These are phyloP conservation scores for Juglanconis sp. DNA, from an alignment of 2,329 filamentous ascomycete genomes.

Conservation along the genomic window DNA sequence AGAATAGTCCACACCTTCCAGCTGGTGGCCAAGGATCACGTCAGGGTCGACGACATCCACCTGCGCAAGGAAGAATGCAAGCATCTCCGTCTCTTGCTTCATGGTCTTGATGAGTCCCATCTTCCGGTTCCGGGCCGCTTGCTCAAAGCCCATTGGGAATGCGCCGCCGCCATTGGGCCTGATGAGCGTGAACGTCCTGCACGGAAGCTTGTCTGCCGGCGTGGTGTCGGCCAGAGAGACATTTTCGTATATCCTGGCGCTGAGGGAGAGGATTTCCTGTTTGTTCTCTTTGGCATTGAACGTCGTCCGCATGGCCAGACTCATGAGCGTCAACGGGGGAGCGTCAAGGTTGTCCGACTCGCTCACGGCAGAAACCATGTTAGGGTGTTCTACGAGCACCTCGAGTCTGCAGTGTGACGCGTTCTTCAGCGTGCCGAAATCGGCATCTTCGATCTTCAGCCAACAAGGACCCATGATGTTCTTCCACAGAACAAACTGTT, in stretches of 20 bases:
- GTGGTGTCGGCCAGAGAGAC: constrained; percentile 84
- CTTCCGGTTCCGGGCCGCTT: constrained; percentile 66
- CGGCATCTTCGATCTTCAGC: constrained; percentile 83
- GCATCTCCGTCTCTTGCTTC: constrained; percentile 78
- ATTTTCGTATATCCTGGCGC: constrained; percentile 89
- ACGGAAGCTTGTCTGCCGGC: constrained; percentile 81
- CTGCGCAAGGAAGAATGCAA: constrained; percentile 86
- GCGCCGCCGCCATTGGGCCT: constrained; percentile 69
- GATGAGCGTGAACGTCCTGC: constrained; percentile 87
- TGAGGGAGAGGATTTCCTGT: constrained; percentile 90
- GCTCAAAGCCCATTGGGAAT: constrained; percentile 86
- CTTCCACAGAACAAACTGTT: constrained; percentile 98
- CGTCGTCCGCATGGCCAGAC: constrained; percentile 79
- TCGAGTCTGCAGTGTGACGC: constrained; percentile 97
- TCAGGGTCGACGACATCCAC: constrained; percentile 88
- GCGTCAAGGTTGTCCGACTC: constrained; percentile 79
- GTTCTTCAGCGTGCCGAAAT: constrained; percentile 83
- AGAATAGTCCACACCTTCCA: constrained; percentile 97
- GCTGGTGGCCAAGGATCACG: constrained; percentile 86
- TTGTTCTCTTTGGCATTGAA: constrained; percentile 93
- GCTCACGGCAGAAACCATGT: constrained; percentile 66
- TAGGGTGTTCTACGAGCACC: constrained; percentile 74
- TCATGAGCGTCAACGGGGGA: constrained; percentile 94
- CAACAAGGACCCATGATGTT: constrained; percentile 99
- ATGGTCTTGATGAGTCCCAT: constrained; percentile 75